Base-by-base conservation (phyloP, 2,329 filamentous ascomycete genomes). In the Coniochaeta pulveracea region DNA sequence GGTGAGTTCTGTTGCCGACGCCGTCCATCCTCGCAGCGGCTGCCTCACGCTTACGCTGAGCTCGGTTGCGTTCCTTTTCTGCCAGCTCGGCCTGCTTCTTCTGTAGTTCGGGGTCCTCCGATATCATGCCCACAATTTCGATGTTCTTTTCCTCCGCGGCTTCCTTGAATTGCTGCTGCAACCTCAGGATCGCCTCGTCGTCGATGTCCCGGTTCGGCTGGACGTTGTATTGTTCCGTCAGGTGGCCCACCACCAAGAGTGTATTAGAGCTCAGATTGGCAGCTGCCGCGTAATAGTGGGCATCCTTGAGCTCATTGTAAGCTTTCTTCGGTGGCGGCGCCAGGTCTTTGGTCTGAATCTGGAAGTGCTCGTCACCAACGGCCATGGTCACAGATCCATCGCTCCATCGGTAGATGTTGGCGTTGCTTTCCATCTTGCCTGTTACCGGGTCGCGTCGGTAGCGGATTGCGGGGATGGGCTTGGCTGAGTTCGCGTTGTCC, bases 361-460 rank as follows among this genome's bases (percentile, higher is more conserved):
- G 80, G 60, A 80, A 88, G 47, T 88, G 82, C 41, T 78, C 75
- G 38, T 74, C 76, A 10, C 81, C 83, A 16, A 88, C 64, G n/a
- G 80, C 73, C 16, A 89, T 61, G 9, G 81, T 86, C 11, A 84
- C 61, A 4, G 79, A 85, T 18, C 83, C 83, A 48, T 89, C 83
- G 40, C 77, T 85, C 83, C 83, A 89, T 44, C 72, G 72, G 48
- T 84, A 73, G 19, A 89, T 60, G 40, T 78, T 71, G 3, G 83
- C 72, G 50, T 89, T 89, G 48, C 81, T 86, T 49, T 81, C 73
- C 10, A 86, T 63, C 40, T 75, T 61, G 31, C 70, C 68, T 2
- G 74, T 79, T n/a, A 66, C 66, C 8, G 75, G 64, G 37, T 84
- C 76, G 47, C 69, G 73, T 34, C 79, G 74, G 57, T 78, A 84